Evolutionary conservation across 2,329 filamentous ascomycete species (phyloP), one percentile per base, ranked within the genome.

Genomic region (Pyricularia sp.): DNA sequence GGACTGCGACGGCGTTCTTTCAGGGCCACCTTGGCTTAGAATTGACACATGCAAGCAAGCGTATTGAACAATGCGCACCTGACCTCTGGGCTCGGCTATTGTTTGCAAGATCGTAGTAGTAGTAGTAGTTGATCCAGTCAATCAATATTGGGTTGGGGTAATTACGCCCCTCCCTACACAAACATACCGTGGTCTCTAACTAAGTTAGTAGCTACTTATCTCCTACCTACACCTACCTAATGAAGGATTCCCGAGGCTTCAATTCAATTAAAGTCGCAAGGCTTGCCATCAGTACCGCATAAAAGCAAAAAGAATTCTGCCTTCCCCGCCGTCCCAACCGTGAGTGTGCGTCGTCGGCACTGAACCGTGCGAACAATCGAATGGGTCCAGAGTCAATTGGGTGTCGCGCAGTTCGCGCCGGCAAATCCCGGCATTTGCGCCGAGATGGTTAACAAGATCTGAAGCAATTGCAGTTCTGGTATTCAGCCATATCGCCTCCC

Each of bases 41-140:
- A 57, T 57, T 57, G 53, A 57, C 53, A 57, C 53, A 57, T 57
- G 53, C 53, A 57, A 57, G 53, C 53, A 57, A 57, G 53, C 53
- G 53, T 9, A 57, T 26, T 57, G 24, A n/a, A 57, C n/a, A 28
- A 57, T 28, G 53, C 26, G n/a, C 53, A 24, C 53, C 24, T 57
- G n/a, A 24, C n/a, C 53, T 19, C 22, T 28, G 53, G 9, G n/a
- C n/a, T 57, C 53, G 53, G 53, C 53, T 57, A 57, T 57, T 57
- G 53, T 28, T n/a, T 24, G 10, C 22, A 49, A n/a, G 1, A n/a
- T 49, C n/a, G 40, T 28, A 57, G 53, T 26, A 55, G 3, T 49
- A 9, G 40, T 28, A 57, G 53, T 26, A 55, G 3, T 55, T 16
- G 12, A 13, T 24, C 22, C 40, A 49, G 40, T 19, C 40, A 49